phyloP scores from a whole-genome alignment of 2,329 filamentous ascomycete genomes.

The Aspergillus brunneoviolaceus region DNA sequence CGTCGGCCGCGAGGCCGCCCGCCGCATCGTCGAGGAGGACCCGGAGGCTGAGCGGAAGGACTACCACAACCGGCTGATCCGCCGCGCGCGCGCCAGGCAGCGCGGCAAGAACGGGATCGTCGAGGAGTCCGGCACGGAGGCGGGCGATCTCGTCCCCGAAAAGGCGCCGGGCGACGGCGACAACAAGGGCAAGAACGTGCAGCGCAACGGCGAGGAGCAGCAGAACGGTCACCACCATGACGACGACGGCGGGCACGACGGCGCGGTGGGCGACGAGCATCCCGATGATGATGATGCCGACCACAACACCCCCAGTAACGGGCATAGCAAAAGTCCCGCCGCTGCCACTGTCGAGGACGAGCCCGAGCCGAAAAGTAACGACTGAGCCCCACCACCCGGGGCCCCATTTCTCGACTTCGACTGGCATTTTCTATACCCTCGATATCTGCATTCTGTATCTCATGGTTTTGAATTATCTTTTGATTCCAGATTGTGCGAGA shows the following conservation, averaged over 20 bases:
- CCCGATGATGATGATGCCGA: background rate
- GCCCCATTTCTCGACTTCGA: background rate
- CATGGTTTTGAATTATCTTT: background rate
- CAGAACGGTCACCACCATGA: background rate
- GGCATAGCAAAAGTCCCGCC: background rate
- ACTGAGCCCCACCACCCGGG: background rate
- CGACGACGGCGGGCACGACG: background rate
- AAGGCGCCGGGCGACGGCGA: conserved; percentile 11
- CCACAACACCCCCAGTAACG: background rate
- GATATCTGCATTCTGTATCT: background rate
- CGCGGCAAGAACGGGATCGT: conserved; percentile 14
- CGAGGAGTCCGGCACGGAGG: conserved; percentile 28
- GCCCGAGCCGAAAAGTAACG: background rate
- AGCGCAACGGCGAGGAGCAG: conserved; percentile 9
- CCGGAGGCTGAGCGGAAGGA: conserved; percentile 34
- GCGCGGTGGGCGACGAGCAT: background rate
- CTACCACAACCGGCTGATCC: conserved; percentile 37
- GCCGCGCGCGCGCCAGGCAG: conserved; percentile 21
- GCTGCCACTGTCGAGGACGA: conserved; percentile 4
- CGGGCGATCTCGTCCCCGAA: conserved; percentile 25
- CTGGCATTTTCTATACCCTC: conserved; percentile 2
- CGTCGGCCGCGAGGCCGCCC: conserved; percentile 40
- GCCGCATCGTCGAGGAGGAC: conserved; percentile 42
- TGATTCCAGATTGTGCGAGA: background rate
- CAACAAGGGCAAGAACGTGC: conserved; percentile 25